phyloP scores from a whole-genome alignment of 495 filamentous ascomycete genomes.

The Neurospora pannonica region DNA sequence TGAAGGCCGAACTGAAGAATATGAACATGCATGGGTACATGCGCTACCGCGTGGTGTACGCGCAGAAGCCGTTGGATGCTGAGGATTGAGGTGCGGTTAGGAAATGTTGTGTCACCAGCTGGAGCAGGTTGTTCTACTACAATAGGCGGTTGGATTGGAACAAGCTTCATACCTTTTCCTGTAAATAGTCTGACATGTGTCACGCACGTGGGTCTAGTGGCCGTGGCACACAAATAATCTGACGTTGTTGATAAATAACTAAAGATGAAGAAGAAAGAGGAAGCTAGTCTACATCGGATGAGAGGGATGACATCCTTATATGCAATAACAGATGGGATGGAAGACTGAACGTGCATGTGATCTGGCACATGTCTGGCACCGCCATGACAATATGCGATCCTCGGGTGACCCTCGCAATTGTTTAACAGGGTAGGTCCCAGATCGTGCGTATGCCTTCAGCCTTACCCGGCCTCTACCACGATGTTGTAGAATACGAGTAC shows the following conservation, averaged over 20 bases:
- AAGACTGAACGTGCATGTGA: not conserved
- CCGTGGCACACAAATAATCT: not conserved
- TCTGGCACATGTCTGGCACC: not conserved
- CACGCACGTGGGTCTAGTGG: too few species aligned
- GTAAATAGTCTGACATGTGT: not conserved
- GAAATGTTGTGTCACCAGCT: too few species aligned
- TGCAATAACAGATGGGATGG: not conserved
- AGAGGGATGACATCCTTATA: not conserved
- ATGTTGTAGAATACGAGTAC: not conserved
- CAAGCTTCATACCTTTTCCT: not conserved
- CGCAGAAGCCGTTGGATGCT: conserved; percentile 18
- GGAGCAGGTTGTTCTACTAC: not conserved
- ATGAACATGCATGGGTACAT: conserved; percentile 7
- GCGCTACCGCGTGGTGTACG: conserved; percentile 16
- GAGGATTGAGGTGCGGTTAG: not conserved
- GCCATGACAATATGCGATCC: not conserved
- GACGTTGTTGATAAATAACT: too few species aligned
- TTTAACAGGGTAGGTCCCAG: not conserved
- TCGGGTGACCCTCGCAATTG: not conserved
- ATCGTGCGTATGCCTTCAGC: not conserved
- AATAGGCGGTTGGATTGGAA: not conserved
- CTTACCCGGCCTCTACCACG: not conserved
- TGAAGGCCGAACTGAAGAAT: conserved; percentile 10
- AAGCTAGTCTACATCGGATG: not conserved
- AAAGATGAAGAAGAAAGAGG: too few species aligned